Evolutionary conservation across 345 rosid species (phyloP), one percentile per base, ranked within the genome.

Genomic region (Populus alba): DNA sequence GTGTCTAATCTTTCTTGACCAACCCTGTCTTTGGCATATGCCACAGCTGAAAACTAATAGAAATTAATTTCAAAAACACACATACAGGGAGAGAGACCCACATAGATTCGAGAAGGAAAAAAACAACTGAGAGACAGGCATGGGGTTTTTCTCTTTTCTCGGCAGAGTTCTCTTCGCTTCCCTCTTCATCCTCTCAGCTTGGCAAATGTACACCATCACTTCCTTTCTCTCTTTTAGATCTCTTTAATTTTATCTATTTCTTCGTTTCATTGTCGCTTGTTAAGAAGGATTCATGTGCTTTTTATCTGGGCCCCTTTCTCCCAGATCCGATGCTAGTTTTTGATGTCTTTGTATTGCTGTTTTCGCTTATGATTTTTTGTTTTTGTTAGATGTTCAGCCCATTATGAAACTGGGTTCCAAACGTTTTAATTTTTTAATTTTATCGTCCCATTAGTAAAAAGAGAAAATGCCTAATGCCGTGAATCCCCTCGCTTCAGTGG

Each of bases 131-230:
- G 55, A 1, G 55, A 65, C 43, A 80, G 77, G 68, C 29, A 94
- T 94, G 98, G 98, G 98, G 75, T 94, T 92, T 87, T 85, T 86
- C 87, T 94, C 97, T 49, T 94, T 94, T 70, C 92, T 89, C 68
- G 98, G 98, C 74, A 87, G 98, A 81, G 91, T 94, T 78, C 93
- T 94, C 77, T 92, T 94, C 79, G 92, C 98, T 78, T 92, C 97
- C 72, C 78, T 92, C 79, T 94, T 94, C 85, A 88, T 92, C 81
- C 97, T 94, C 85, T 92, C 97, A 71, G 94, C 97, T 75, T 91
- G 96, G 94, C 96, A 92, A 83, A 92, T 91, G 97, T 94, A 67
- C 79, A 67, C 51, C 39, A 59, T 75, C 27, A n/a, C 16, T 35
- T 10, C 57, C 57, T 55, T 37, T 66, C 18, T 12, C 6, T 29